These are phyloP conservation scores for Brassica carinata DNA, from an alignment of 345 rosid genomes.

Conservation along the genomic window DNA sequence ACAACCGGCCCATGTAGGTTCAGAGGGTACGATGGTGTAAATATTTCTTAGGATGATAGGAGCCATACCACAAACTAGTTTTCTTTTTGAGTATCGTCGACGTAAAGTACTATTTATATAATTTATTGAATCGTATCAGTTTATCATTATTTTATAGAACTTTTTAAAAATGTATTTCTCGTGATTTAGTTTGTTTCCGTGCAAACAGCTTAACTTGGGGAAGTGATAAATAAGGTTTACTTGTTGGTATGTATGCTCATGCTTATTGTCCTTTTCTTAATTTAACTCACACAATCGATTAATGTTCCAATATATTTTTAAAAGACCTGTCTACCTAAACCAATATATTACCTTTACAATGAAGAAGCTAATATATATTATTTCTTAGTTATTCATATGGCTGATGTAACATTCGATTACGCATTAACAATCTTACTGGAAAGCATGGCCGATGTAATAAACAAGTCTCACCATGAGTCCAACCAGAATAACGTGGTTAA, in stretches of 20 bases:
- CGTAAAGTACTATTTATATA: constrained; percentile 18
- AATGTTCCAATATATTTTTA: neutral
- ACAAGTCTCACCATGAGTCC: neutral
- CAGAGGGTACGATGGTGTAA: constrained; percentile 46
- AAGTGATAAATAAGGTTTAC: constrained; percentile 26
- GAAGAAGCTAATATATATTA: neutral
- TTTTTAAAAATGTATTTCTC: constrained; percentile 21
- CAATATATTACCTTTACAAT: neutral
- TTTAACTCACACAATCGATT: neutral
- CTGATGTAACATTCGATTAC: neutral
- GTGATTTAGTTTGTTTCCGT: constrained; percentile 43
- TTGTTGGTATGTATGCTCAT: constrained; percentile 19
- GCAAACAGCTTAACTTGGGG: constrained; percentile 21
- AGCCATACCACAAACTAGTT: constrained; percentile 20
- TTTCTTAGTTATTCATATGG: neutral
- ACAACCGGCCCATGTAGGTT: constrained; percentile 47
- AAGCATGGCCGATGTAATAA: neutral
- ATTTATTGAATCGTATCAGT: neutral
- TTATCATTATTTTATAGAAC: constrained; percentile 5
- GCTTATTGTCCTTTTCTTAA: constrained; percentile 20
- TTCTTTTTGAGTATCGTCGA: neutral
- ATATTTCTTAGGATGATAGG: constrained; percentile 3
- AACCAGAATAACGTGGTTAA: neutral
- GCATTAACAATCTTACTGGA: neutral
- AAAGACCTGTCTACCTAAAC: neutral